Evolutionary conservation across 768 basidiomycete species (phyloP).

Genomic region (Kwoniella botswanensis): DNA sequence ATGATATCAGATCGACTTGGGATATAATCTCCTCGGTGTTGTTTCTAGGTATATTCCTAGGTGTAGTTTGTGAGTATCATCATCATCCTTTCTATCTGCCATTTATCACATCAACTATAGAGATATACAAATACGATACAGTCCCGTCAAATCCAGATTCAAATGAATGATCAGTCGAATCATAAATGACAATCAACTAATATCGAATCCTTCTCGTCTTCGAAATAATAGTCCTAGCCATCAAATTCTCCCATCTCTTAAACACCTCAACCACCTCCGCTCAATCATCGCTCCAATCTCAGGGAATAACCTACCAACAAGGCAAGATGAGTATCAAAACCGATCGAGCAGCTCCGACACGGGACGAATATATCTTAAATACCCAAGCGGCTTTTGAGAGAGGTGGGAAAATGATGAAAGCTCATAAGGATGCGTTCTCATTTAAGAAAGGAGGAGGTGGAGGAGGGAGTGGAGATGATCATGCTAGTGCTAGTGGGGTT

Average conservation of each 20-base stretch:
- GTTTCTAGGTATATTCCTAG: constrained; percentile 44
- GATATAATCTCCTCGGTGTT: constrained; percentile 41
- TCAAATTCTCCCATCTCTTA: constrained; percentile 27
- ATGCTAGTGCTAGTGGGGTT: constrained; percentile 7
- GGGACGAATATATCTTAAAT: constrained; percentile 46
- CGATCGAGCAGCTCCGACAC: constrained; percentile 38
- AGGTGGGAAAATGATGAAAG: constrained; percentile 42
- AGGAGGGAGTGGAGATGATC: background rate
- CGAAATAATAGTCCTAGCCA: constrained; percentile 16
- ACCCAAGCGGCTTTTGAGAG: constrained; percentile 45
- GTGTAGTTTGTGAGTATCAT: constrained; percentile 43
- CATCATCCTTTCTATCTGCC: background rate
- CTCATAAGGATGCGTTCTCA: constrained; percentile 47
- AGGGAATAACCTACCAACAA: constrained; percentile 38
- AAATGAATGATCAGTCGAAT: too few species aligned
- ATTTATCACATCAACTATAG: background rate
- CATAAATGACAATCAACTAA: background rate
- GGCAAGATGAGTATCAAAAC: constrained; percentile 39
- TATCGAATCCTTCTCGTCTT: background rate
- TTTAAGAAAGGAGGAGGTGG: constrained; percentile 9
- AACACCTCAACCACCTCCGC: constrained; percentile 29
- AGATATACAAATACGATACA: background rate
- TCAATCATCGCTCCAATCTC: constrained; percentile 19
- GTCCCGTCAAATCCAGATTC: background rate
- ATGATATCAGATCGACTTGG: constrained; percentile 34